Evolutionary conservation across 495 filamentous ascomycete genomes (phyloP).

Genomic region (Penicillium flavigenum): DNA sequence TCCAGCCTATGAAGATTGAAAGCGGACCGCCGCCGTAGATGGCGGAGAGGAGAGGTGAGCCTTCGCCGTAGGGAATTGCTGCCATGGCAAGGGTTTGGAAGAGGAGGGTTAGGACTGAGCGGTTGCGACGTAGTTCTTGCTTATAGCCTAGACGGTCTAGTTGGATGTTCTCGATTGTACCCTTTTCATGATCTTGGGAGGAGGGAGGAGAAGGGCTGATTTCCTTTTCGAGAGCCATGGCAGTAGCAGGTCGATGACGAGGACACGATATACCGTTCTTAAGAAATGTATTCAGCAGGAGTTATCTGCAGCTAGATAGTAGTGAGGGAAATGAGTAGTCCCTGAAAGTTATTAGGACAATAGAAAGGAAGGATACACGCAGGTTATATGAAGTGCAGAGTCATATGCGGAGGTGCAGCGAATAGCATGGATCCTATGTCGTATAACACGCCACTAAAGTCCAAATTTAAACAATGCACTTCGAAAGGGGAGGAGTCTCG

Average conservation of each 20-base stretch:
- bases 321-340: not conserved
- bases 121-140: conserved; percentile 40
- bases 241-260: too few relatives aligned
- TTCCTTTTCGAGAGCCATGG: not conserved
- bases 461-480: not conserved
- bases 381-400: not conserved
- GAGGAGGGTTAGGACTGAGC: conserved; percentile 38
- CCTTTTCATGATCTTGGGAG: conserved; percentile 15
- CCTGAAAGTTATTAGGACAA: not conserved
- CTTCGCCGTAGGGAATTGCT: conserved; percentile 50
- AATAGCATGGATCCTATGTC: not conserved
- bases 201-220: not conserved
- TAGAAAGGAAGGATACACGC: not conserved
- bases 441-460: not conserved
- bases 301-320: not conserved
- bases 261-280: too few relatives aligned
- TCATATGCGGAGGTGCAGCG: conserved; percentile 1
- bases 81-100: conserved; percentile 42
- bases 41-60: conserved; percentile 42
- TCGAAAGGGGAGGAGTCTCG: not conserved
- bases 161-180: conserved; percentile 20
- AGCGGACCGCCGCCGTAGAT: conserved; percentile 45
- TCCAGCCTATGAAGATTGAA: conserved; percentile 46
- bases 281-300: not conserved
- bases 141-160: conserved; percentile 42